Base-by-base conservation (phyloP, 805 yeast species). In the Grigorovia jiainica region DNA sequence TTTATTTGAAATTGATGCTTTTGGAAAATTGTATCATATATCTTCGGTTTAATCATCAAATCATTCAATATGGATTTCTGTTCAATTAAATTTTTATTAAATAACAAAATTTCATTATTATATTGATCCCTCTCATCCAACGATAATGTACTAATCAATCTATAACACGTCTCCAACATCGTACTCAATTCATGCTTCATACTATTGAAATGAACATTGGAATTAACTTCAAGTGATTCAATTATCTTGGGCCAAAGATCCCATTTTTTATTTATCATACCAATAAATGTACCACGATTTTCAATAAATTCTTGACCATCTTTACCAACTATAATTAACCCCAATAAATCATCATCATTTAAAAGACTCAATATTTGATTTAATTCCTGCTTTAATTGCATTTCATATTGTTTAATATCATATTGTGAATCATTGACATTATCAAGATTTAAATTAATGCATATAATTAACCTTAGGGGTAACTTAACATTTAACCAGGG, bases 161-260 rank as follows among this genome's bases (percentile, higher is more conserved):
- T 52, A 31, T 44, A 42, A 41, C 58, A 47, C 7, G 62, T 55
- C 24, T 50, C 52, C 25, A 59, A 39, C 41, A 48, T 52, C n/a
- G 43, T 40, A 6, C 41, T 35, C 23, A 47, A 10, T 32, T 53
- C 56, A 15, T 43, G 40, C 7, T 48, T 47, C 3, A 46, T 46
- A 21, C 47, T 44, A 15, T 34, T 37, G 23, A 58, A 58, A 7
- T 53, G 36, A 7, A 45, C 37, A 10, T 48, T 40, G 8, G 41
- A 37, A 25, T 44, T 46, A 1, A 67, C 60, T 31, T 58, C 50
- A 7, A 73, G 43, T 8, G 61, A 67, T n/a, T 60, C 55, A 19
- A 72, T 49, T 18, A 73, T 50, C 4, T 65, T 66, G 27, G 61
- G 61, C 76, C 79, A 73, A 1, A 76, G 76, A 10, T 61, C 57